phyloP scores from a whole-genome alignment of 306 rosid genomes.

The Dalbergia cultrata region DNA sequence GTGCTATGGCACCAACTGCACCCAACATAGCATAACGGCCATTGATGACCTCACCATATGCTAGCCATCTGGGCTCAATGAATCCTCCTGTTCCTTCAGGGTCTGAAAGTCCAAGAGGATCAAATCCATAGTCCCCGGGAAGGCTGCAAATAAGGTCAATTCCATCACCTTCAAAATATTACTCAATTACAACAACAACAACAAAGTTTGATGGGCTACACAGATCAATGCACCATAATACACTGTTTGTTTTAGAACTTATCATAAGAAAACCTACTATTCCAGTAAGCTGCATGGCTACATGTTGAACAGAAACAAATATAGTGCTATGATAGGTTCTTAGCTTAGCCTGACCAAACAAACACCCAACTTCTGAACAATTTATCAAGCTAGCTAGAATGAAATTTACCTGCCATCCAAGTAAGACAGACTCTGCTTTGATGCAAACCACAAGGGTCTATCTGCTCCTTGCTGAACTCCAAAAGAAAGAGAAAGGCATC shows the following conservation, averaged over 20 bases:
- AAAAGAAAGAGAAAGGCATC: conserved; percentile 20
- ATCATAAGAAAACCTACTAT: too few species aligned
- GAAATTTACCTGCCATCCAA: conserved; percentile 90
- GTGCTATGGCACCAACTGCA: conserved; percentile 86
- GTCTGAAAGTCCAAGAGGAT: conserved; percentile 95
- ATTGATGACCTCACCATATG: conserved; percentile 91
- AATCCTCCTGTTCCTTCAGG: conserved; percentile 99
- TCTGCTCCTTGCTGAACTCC: conserved; percentile 87
- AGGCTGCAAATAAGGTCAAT: conserved; percentile 62
- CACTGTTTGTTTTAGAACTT: too few species aligned
- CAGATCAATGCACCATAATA: too few species aligned
- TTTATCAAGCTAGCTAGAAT: neutral
- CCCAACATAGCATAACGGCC: conserved; percentile 94
- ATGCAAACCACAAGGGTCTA: conserved; percentile 95
- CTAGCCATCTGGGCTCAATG: conserved; percentile 94
- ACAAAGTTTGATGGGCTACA: too few species aligned
- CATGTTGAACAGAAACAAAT: neutral
- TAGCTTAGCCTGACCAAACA: neutral
- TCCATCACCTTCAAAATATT: neutral
- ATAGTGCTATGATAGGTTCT: neutral
- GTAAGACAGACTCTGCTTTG: conserved; percentile 95
- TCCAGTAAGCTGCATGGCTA: too few species aligned
- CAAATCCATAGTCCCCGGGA: conserved; percentile 97
- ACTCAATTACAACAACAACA: neutral
- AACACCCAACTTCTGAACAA: neutral